Evolutionary conservation across 2,329 filamentous ascomycete species (phyloP).

Genomic region (Colletotrichum sp.): DNA sequence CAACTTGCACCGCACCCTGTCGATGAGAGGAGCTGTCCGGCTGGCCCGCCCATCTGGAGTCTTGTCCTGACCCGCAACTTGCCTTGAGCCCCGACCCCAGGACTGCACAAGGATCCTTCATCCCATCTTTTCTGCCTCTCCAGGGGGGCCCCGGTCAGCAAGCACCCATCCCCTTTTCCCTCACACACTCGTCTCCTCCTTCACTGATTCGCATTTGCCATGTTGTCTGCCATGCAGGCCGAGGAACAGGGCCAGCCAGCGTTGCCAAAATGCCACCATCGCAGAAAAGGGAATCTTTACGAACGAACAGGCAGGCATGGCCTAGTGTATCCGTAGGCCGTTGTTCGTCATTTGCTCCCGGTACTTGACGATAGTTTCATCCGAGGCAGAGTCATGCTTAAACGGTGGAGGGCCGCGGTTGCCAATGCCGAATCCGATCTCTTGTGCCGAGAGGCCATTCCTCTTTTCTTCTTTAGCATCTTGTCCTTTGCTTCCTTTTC

Average conservation of each 20-base stretch:
- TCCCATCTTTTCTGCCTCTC: neutral
- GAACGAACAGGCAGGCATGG: neutral
- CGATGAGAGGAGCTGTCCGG: neutral
- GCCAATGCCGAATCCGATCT: neutral
- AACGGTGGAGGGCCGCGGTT: neutral
- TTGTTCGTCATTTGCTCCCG: neutral
- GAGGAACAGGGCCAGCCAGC: neutral
- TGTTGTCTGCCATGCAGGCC: neutral
- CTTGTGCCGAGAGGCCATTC: neutral
- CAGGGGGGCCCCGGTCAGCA: neutral
- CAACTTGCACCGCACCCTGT: neutral
- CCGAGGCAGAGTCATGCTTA: slow-evolving; percentile 5
- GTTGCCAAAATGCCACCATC: slow-evolving; percentile 1
- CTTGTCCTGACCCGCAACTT: neutral
- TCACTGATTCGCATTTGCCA: neutral
- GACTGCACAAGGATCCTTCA: neutral
- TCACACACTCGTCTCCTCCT: neutral
- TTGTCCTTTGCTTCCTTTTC: neutral
- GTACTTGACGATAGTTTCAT: neutral
- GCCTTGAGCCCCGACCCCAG: neutral
- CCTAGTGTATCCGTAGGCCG: neutral
- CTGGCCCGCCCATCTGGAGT: neutral
- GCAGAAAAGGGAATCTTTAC: slow-evolving; percentile 20
- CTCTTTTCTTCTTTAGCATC: neutral
- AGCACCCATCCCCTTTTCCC: neutral